Conservation (phyloP, 192 early-diverging fungal genomes). For the Backusella mclennaniae region DNA sequence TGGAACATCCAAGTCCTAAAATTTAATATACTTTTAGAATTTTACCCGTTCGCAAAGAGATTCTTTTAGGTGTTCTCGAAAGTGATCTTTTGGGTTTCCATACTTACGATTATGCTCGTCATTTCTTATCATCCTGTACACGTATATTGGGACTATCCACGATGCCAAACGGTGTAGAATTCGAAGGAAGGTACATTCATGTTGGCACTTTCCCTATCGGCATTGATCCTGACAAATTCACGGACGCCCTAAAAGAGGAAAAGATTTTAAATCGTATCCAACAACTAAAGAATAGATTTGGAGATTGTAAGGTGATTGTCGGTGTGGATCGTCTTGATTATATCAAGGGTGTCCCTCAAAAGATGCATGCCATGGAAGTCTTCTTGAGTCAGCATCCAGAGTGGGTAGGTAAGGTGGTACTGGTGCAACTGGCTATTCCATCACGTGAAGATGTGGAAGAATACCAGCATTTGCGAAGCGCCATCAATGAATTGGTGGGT, state of each 20-base stretch:
- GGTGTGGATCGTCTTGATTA: conserved; percentile 99
- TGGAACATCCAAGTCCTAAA: background rate
- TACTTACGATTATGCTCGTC: conserved; percentile 98
- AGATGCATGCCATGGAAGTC: conserved; percentile 93
- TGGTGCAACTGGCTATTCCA: conserved; percentile 98
- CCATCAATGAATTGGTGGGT: conserved; percentile 97
- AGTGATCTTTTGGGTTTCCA: conserved; percentile 98
- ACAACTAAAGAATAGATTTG: conserved; percentile 80
- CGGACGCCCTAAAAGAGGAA: conserved; percentile 73
- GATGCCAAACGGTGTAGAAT: conserved; percentile 92
- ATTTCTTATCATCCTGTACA: conserved; percentile 96
- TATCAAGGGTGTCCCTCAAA: conserved; percentile 99
- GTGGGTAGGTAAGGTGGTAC: conserved; percentile 89
- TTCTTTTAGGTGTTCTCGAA: conserved; percentile 88
- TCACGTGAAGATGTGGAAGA: conserved; percentile 98
- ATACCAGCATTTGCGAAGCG: conserved; percentile 90
- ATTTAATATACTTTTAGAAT: conserved; percentile 51
- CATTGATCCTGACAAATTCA: conserved; percentile 95
- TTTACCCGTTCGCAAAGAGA: conserved; percentile 90
- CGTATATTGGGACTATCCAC: conserved; percentile 92
- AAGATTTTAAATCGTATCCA: conserved; percentile 74
- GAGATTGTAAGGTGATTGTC: conserved; percentile 86
- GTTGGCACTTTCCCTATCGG: conserved; percentile 99
- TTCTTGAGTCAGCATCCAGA: conserved; percentile 88
- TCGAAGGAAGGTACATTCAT: conserved; percentile 88